These are phyloP conservation scores for Caloboletus firmus DNA, from an alignment of 1,284 basidiomycete genomes.

Conservation along the genomic window DNA sequence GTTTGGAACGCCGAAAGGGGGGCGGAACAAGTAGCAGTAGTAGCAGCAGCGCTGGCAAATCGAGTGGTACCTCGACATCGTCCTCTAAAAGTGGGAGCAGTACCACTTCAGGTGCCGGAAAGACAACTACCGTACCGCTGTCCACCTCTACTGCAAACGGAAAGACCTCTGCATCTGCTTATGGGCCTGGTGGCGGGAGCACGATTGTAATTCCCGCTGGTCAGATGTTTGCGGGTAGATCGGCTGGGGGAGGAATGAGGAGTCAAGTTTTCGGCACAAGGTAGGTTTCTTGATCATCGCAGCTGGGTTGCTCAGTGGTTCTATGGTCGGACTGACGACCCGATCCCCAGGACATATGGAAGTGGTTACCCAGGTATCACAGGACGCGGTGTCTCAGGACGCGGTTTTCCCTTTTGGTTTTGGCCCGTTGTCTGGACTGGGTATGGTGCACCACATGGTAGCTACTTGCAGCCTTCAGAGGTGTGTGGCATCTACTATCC, in stretches of 20 bases:
- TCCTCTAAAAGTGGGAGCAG: conserved; percentile 18
- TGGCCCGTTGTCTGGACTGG: conserved; percentile 38
- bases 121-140: conserved; percentile 28
- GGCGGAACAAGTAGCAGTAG: conserved; percentile 26
- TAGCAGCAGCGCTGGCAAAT: conserved; percentile 18
- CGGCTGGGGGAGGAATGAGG: conserved; percentile 43
- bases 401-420: conserved; percentile 40
- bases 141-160: conserved; percentile 29
- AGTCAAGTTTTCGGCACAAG: conserved; percentile 40
- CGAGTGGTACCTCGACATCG: conserved; percentile 8
- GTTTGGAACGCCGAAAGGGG: conserved; percentile 29
- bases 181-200: conserved; percentile 41
- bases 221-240: conserved; percentile 43
- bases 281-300: conserved; percentile 28
- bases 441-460: background rate
- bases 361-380: conserved; percentile 40
- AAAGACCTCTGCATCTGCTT: conserved; percentile 32
- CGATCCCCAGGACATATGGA: conserved; percentile 34
- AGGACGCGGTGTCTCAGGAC: conserved; percentile 31
- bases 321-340: background rate
- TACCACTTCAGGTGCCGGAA: conserved; percentile 18
- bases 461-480: conserved; percentile 25
- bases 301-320: background rate
- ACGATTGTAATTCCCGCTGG: conserved; percentile 40
- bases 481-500: conserved; percentile 1